Conservation (phyloP, 2,329 filamentous ascomycete species). For the Fusarium coffeatum region DNA sequence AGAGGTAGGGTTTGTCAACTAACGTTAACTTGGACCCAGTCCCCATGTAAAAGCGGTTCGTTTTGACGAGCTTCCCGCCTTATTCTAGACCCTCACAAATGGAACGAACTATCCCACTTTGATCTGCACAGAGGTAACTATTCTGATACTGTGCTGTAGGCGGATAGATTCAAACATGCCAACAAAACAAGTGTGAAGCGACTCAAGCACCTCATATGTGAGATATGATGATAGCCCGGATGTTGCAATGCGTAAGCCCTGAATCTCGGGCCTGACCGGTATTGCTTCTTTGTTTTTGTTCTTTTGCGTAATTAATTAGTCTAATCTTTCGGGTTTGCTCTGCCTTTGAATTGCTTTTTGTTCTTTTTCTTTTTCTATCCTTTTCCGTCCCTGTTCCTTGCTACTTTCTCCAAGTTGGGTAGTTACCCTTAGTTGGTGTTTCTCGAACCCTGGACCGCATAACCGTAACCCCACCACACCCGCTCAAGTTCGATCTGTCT, state of each 20-base stretch:
- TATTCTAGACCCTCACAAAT: background rate
- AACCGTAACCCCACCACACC: constrained; percentile 44
- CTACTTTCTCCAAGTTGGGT: background rate
- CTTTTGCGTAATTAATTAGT: background rate
- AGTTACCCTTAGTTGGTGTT: constrained; percentile 15
- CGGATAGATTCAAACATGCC: background rate
- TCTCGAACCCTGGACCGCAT: constrained; percentile 40
- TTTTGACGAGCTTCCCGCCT: constrained; percentile 3
- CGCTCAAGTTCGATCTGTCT: constrained; percentile 16
- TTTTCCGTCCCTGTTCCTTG: constrained; percentile 17
- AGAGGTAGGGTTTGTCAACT: background rate
- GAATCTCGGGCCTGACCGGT: constrained; percentile 10
- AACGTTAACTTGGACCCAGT: background rate
- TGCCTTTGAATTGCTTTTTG: constrained; percentile 13
- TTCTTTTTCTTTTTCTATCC: background rate
- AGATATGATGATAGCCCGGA: constrained; percentile 7
- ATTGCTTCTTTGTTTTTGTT: constrained; percentile 21
- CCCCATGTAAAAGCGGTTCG: background rate
- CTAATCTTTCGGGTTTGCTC: constrained; percentile 6
- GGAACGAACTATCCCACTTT: constrained; percentile 10
- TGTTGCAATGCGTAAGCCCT: constrained; percentile 16
- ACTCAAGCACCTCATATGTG: constrained; percentile 1
- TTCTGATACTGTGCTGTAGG: background rate
- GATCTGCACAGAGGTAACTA: background rate
- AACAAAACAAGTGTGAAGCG: background rate